Evolutionary conservation across 225 moss, liverwort and hornwort genomes (phyloP), one percentile per base, ranked within the genome.

Genomic region (Straminergon stramineum): DNA sequence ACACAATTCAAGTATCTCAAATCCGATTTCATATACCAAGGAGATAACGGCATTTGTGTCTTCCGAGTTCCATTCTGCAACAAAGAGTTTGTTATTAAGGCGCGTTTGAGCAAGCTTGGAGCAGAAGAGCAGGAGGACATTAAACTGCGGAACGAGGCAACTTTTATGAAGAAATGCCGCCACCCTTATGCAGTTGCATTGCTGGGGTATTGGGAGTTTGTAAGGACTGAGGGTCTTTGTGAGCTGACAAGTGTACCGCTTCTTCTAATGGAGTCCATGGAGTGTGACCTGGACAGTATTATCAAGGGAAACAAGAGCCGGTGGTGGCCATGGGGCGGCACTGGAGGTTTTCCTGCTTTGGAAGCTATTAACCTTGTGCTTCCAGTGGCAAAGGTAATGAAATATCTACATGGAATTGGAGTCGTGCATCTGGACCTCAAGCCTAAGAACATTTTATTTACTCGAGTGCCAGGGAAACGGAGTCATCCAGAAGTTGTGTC

Each of bases 181-280:
- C 89, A 89, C 70, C 85, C 85, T 37, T 61, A 89, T 61, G 70
- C 85, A 61, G 85, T 89, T 70, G 89, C 85, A 32, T 69, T 89
- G 39, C n/a, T 89, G 60, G 85, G 85, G n/a, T 89, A 2, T 48
- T 79, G 89, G 89, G 24, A 85, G 52, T 7, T 4, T 52, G 10
- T 0, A 31, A 52, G 51, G 41, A 8, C 23, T 37, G 11, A 24
- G 2, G 5, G 35, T 41, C 17, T 48, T 48, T 9, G 48, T 48
- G 48, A 48, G 48, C 10, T 9, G 9, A 48, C 9, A 51, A 39
- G n/a, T 18, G 61, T 62, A 48, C 85, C 89, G 32, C 62, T 85
- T 69, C 79, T 89, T 68, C 62, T 89, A 78, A 79, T 89, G 70
- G 89, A 89, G 52, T 62, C 4, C 23, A 89, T 89, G 89, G 61